A percentile compares a stretch with the other conserved stretches of the same genome.
These are phyloP conservation scores for Trichoderma arundinaceum DNA, from an alignment of 2,329 filamentous ascomycete genomes.

Conservation along the genomic window DNA sequence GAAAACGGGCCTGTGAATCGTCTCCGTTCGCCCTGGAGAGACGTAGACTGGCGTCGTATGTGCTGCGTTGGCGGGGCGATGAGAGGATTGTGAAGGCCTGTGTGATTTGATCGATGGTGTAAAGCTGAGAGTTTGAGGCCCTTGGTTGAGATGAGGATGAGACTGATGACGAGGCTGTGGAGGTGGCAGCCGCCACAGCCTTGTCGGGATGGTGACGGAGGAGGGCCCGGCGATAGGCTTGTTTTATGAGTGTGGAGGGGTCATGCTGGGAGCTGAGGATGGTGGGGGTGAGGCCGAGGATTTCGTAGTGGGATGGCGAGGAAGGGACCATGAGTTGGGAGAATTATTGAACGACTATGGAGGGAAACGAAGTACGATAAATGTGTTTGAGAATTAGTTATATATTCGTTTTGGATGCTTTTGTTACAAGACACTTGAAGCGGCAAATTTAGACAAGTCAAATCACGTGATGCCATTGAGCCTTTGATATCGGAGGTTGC, in stretches of 20 bases:
- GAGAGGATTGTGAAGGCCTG: conserved; percentile 64
- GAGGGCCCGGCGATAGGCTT: conserved; percentile 68
- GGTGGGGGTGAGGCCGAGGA: conserved; percentile 61
- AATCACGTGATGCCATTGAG: conserved; percentile 18
- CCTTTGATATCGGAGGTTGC: not conserved
- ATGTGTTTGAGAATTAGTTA: not conserved
- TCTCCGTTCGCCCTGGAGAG: conserved; percentile 39
- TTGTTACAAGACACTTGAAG: not conserved
- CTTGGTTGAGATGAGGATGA: not conserved
- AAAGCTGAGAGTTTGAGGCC: conserved; percentile 37
- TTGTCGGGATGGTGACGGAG: conserved; percentile 72
- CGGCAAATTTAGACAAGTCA: conserved; percentile 11
- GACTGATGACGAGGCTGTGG: not conserved
- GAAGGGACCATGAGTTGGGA: conserved; percentile 29
- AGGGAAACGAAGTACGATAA: not conserved
- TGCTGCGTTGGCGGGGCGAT: conserved; percentile 52
- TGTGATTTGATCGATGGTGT: conserved; percentile 68
- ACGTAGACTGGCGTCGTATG: conserved; percentile 61
- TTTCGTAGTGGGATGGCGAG: conserved; percentile 62
- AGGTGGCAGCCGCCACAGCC: conserved; percentile 34
- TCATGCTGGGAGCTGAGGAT: conserved; percentile 53
- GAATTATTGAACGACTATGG: not conserved
- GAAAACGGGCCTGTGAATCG: conserved; percentile 46
- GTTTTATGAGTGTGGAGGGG: conserved; percentile 59
- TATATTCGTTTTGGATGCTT: conserved; percentile 8